Percentiles rank a stretch among this genome's conserved stretches.
Conservation (phyloP, 305 asterid genomes). For the Fraxinus sp. region DNA sequence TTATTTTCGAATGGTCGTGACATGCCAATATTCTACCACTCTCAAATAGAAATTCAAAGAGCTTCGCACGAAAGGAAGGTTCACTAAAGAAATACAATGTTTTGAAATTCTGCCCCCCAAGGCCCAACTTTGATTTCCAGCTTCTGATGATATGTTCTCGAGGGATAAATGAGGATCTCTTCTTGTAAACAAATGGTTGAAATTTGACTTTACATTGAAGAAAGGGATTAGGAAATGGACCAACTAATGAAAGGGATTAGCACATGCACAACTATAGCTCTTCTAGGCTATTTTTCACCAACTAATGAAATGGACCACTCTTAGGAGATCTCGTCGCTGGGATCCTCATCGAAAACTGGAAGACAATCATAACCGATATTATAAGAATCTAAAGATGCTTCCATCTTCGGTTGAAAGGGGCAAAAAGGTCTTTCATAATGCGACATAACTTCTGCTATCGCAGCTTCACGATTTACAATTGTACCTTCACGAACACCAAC, state of each 20-base stretch:
- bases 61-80: slow-evolving; percentile 90
- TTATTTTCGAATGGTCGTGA: not conserved
- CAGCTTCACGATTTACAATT: not conserved
- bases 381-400: not conserved
- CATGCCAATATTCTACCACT: slow-evolving; percentile 9
- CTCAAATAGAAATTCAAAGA: slow-evolving; percentile 78
- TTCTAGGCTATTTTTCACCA: slow-evolving; percentile 29
- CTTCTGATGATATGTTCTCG: slow-evolving; percentile 47
- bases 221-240: slow-evolving; percentile 23
- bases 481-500: not conserved
- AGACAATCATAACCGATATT: not conserved
- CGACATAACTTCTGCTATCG: not conserved
- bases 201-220: slow-evolving; percentile 29
- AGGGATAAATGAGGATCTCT: slow-evolving; percentile 32
- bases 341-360: not conserved
- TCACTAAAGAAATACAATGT: slow-evolving; percentile 84
- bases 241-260: too few species aligned
- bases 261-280: slow-evolving; percentile 28
- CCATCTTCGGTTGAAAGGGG: not conserved
- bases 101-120: slow-evolving; percentile 68
- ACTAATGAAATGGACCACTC: slow-evolving; percentile 25
- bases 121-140: slow-evolving; percentile 77
- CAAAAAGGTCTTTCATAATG: not conserved
- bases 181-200: slow-evolving; percentile 30
- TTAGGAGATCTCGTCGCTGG: not conserved